Evolutionary conservation across 768 basidiomycete genomes (phyloP).

Genomic region (Serpula lacrymans): DNA sequence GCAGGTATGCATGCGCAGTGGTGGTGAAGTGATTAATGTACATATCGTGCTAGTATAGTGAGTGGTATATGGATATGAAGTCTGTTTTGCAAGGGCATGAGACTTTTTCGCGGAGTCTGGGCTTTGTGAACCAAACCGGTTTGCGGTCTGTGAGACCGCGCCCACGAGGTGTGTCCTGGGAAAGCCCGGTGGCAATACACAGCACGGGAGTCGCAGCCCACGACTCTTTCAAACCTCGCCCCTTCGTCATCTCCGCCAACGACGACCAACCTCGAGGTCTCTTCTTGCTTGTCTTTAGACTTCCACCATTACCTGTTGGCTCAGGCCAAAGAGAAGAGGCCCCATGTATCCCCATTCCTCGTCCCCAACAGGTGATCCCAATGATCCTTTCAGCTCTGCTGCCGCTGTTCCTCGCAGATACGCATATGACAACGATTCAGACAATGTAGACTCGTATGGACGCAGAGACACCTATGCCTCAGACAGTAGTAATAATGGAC

Average conservation of each 20-base stretch:
- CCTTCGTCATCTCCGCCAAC: not conserved
- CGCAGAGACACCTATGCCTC: slow-evolving; percentile 69
- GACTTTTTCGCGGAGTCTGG: too few species aligned
- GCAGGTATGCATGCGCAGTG: too few species aligned
- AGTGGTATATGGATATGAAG: too few species aligned
- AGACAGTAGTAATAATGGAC: slow-evolving; percentile 60
- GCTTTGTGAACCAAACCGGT: too few species aligned
- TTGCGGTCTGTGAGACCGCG: too few species aligned
- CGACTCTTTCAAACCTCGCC: slow-evolving; percentile 7
- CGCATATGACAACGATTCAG: slow-evolving; percentile 73
- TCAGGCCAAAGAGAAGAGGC: slow-evolving; percentile 12
- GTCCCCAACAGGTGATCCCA: slow-evolving; percentile 57
- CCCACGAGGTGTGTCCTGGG: too few species aligned
- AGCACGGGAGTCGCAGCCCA: too few species aligned
- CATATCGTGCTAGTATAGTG: too few species aligned
- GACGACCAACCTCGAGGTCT: too few species aligned
- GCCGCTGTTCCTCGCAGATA: slow-evolving; percentile 36
- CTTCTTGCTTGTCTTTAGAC: slow-evolving; percentile 5
- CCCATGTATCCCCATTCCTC: slow-evolving; percentile 51
- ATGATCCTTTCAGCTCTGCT: slow-evolving; percentile 60
- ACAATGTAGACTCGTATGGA: slow-evolving; percentile 57
- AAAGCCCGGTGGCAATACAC: too few species aligned
- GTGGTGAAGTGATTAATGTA: too few species aligned
- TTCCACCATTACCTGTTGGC: slow-evolving; percentile 11
- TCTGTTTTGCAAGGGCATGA: too few species aligned